Evolutionary conservation across 2,329 filamentous ascomycete species (phyloP).

Genomic region (Xylaria multiplex): DNA sequence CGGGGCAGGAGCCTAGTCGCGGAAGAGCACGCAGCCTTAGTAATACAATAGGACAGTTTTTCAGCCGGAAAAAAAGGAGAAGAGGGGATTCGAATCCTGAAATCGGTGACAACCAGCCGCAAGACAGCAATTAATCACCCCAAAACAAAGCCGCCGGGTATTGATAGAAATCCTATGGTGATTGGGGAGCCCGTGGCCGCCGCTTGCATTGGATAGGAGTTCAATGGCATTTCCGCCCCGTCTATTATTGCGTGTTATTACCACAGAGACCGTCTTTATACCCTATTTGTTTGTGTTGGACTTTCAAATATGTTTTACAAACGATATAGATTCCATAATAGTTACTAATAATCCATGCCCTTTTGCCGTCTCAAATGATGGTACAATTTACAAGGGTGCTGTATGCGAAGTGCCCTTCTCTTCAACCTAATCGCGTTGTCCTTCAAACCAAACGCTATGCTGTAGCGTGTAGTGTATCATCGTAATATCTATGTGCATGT

Average conservation of each 20-base stretch:
- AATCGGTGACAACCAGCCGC: constrained; percentile 31
- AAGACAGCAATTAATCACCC: constrained; percentile 25
- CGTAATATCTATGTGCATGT: constrained; percentile 1
- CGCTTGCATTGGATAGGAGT: constrained; percentile 49
- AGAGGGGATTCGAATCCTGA: constrained; percentile 46
- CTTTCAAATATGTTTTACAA: constrained; percentile 15
- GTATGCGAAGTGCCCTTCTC: not conserved
- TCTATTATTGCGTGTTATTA: constrained; percentile 16
- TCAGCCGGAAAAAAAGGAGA: constrained; percentile 48
- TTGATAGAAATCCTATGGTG: constrained; percentile 13
- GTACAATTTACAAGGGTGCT: not conserved
- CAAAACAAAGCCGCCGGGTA: not conserved
- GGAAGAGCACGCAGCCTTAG: constrained; percentile 54
- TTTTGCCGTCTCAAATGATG: not conserved
- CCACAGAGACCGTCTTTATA: constrained; percentile 29
- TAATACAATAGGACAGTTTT: constrained; percentile 52
- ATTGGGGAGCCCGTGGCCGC: constrained; percentile 9
- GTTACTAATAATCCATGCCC: constrained; percentile 23
- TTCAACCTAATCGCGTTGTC: not conserved
- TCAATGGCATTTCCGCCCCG: constrained; percentile 36
- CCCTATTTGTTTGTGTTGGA: constrained; percentile 27
- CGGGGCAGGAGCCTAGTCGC: constrained; percentile 41
- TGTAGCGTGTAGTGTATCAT: not conserved
- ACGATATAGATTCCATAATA: constrained; percentile 30
- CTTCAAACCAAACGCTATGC: not conserved